These are phyloP conservation scores for Fusarium sp. DNA, from an alignment of 2,329 filamentous ascomycete species.

Conservation along the genomic window DNA sequence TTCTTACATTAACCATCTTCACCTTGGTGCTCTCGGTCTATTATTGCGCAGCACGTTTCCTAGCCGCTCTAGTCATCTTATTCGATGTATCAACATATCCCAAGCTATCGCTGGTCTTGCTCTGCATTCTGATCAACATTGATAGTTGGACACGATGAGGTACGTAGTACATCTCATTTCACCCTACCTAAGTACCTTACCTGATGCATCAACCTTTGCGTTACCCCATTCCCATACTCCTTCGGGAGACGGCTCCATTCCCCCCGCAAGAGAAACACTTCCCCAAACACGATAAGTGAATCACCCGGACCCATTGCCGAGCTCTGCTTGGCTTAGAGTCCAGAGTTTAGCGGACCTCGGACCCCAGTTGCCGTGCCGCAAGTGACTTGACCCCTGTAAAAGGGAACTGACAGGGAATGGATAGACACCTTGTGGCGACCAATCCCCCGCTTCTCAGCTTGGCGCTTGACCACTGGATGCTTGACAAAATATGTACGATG, in stretches of 20 bases:
- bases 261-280: slow-evolving; percentile 24
- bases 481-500: slow-evolving; percentile 6
- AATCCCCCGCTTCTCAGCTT: slow-evolving; percentile 35
- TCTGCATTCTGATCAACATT: neutral
- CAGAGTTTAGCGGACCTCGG: slow-evolving; percentile 24
- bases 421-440: slow-evolving; percentile 8
- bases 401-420: slow-evolving; percentile 23
- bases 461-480: slow-evolving; percentile 1
- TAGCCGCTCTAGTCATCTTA: neutral
- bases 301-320: slow-evolving; percentile 25
- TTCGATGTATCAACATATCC: neutral
- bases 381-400: slow-evolving; percentile 25
- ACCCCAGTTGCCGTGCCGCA: slow-evolving; percentile 31
- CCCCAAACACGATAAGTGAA: slow-evolving; percentile 28
- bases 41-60: neutral
- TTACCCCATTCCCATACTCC: neutral
- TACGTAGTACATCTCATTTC: slow-evolving; percentile 17
- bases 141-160: slow-evolving; percentile 22
- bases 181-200: too few relatives aligned
- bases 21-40: neutral
- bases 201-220: neutral
- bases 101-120: neutral
- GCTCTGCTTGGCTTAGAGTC: slow-evolving; percentile 19
- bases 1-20: slow-evolving; percentile 2
- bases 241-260: slow-evolving; percentile 12